Percentiles rank a stretch among this genome's conserved stretches.
Evolutionary conservation across 2,329 filamentous ascomycete genomes (phyloP).

Genomic region (Verticillium zaregamsianum): DNA sequence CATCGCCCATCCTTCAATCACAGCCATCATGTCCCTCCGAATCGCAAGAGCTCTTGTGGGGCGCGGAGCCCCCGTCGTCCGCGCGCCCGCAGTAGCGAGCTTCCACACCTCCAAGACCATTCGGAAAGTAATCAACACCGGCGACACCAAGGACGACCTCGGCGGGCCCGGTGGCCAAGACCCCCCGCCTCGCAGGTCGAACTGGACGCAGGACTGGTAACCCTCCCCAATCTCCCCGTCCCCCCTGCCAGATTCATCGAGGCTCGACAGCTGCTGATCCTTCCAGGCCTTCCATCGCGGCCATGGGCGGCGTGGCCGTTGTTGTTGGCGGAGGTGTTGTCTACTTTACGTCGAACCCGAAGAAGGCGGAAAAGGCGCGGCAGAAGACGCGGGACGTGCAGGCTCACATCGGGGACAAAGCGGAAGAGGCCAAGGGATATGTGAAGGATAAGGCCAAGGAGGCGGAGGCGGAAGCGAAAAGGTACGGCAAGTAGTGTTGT

Average conservation of each 20-base stretch:
- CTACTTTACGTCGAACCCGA: constrained; percentile 9
- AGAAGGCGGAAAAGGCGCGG: background rate
- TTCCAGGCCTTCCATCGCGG: constrained; percentile 6
- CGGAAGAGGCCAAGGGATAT: background rate
- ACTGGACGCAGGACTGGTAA: constrained; percentile 7
- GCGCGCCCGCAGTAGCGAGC: background rate
- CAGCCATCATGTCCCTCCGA: background rate
- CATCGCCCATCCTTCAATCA: background rate
- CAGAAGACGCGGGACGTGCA: background rate
- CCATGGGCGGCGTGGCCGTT: constrained; percentile 7
- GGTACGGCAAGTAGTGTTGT: background rate
- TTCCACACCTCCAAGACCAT: background rate
- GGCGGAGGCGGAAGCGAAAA: background rate
- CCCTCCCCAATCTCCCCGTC: background rate
- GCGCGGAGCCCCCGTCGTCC: background rate
- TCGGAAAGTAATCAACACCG: background rate
- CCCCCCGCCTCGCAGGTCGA: background rate
- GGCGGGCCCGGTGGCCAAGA: constrained; percentile 11
- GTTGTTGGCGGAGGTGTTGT: constrained; percentile 6
- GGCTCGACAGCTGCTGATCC: background rate
- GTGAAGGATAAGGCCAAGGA: background rate
- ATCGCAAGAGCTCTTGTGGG: background rate
- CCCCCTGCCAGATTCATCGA: background rate
- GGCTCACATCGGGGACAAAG: background rate
- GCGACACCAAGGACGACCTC: constrained; percentile 8